Base-by-base conservation (phyloP, 176 grass and related monocot genomes). In the Oropetium thomaeum region DNA sequence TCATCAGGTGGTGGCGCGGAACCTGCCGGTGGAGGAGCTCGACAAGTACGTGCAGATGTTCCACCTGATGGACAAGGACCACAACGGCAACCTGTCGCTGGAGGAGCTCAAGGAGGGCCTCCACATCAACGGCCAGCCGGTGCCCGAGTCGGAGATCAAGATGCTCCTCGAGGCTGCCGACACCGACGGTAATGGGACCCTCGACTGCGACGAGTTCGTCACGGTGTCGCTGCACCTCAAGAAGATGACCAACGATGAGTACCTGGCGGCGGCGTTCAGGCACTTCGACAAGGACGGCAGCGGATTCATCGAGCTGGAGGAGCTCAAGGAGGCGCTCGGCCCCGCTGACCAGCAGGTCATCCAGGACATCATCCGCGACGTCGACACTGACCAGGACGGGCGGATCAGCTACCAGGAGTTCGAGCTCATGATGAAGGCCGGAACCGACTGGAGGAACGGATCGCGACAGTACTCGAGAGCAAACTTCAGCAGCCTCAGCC, bases 381-480 rank as follows among this genome's bases (percentile, higher is more conserved):
- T 97, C 16, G 94, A 97, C 83, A 91, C 79, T 16, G 90, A 93
- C 29, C 47, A 83, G 78, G 90, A 97, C 71, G 90, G 93, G 0
- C 86, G 84, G 12, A 97, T 97, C 59, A 93, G 90, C 83, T 97
- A 89, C 58, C 83, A 97, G 69, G 90, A 93, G 73, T 93, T 93
- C 78, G 93, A 91, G 88, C 75, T 89, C 20, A 97, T 93, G 93
- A 97, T 93, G 93, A 97, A 97, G 69, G 40, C 90, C 13, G 93
- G 93, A 49, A 62, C 77, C 10, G 90, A 93, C 83, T 91, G 90
- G 90, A 90, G 85, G 84, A 97, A 93, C 70, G 85, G 59, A 0
- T 93, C 94, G 1, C 45, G 88, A 0, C 85, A 60, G 25, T 93
- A 82, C 84, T 91, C 90, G 19, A 71, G 83, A 11, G 85, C 83